Evolutionary conservation across 2,329 filamentous ascomycete genomes (phyloP).

Genomic region (Juglanconis sp.): DNA sequence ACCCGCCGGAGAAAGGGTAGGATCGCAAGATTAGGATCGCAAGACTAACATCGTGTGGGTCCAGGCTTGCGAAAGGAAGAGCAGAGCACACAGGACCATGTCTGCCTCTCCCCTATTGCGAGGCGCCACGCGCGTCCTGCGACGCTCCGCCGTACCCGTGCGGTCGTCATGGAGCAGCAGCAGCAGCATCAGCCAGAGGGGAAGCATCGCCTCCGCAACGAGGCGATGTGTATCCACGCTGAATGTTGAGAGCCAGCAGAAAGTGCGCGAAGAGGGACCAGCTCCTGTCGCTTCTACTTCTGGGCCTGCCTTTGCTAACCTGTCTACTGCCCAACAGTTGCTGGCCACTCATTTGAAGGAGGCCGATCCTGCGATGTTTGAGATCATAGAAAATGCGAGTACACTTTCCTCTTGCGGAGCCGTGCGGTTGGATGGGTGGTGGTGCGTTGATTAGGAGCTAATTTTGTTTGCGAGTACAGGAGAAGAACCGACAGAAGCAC

Average conservation of each 20-base stretch:
- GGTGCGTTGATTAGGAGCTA: neutral
- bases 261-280: conserved; percentile 39
- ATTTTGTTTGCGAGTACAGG: conserved; percentile 49
- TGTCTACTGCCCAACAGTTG: conserved; percentile 50
- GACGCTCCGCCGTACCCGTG: conserved; percentile 30
- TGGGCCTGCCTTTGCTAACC: conserved; percentile 15
- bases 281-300: conserved; percentile 10
- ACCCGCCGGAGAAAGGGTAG: neutral
- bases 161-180: conserved; percentile 21
- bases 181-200: neutral
- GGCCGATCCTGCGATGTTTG: conserved; percentile 81
- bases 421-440: neutral
- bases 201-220: conserved; percentile 18
- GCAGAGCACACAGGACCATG: conserved; percentile 33
- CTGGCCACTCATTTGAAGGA: conserved; percentile 76
- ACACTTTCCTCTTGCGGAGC: neutral
- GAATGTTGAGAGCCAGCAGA: conserved; percentile 55
- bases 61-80: conserved; percentile 15
- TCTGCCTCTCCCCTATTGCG: conserved; percentile 42
- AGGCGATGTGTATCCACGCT: conserved; percentile 44
- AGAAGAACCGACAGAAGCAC: conserved; percentile 94
- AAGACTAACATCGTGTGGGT: neutral
- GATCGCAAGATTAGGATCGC: no score
- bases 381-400: conserved; percentile 83
- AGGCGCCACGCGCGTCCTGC: conserved; percentile 46